Percentiles rank a stretch among this genome's conserved stretches.
phyloP scores from a whole-genome alignment of 768 basidiomycete species.

The Peribolospora kevripleyi region DNA sequence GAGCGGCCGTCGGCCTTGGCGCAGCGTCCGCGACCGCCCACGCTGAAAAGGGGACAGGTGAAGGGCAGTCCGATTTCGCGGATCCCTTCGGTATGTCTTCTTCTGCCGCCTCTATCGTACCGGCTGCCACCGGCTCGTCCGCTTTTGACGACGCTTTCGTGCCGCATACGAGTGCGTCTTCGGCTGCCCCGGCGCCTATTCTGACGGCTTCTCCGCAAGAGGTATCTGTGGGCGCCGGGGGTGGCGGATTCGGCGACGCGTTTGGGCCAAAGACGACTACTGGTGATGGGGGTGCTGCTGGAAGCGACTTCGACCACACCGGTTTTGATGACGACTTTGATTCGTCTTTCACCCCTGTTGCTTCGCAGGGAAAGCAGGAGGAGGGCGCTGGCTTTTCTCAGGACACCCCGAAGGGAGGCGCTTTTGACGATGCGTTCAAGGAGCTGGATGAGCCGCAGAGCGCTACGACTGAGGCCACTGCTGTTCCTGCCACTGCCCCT shows the following conservation, averaged over 20 bases:
- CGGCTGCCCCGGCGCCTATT: no score
- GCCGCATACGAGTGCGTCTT: no score
- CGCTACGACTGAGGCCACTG: constrained; percentile 1
- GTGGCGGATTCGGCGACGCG: neutral
- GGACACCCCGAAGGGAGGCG: neutral
- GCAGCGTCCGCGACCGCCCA: no score
- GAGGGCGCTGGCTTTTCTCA: constrained; percentile 9
- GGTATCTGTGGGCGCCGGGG: no score
- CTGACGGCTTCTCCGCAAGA: no score
- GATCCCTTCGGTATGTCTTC: no score
- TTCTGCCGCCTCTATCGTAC: no score
- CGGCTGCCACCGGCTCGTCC: no score
- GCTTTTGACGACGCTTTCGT: no score
- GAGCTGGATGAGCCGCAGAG: neutral
- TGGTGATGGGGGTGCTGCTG: neutral
- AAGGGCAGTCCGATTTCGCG: no score
- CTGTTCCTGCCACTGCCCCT: neutral
- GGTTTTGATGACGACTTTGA: constrained; percentile 14
- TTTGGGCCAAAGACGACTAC: neutral
- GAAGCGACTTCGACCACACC: neutral
- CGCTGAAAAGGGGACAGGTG: no score
- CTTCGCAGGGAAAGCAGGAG: neutral
- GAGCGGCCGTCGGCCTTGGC: no score
- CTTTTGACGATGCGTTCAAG: constrained; percentile 2
- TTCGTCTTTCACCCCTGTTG: neutral